Evolutionary conservation across 495 filamentous ascomycete genomes (phyloP).

Genomic region (Hypoxylon cercidicola): DNA sequence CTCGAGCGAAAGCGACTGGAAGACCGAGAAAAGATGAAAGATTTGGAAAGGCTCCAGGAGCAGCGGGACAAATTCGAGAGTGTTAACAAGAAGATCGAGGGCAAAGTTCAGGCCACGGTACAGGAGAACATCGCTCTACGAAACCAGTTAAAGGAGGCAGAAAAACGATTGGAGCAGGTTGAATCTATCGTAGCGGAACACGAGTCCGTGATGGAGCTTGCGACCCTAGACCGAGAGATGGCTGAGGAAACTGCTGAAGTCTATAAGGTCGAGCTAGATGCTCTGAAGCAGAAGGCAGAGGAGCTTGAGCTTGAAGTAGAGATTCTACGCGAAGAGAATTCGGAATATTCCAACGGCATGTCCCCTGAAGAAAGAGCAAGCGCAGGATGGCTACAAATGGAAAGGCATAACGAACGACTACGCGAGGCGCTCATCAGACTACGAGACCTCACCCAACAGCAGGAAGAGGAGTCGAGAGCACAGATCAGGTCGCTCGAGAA

Average conservation of each 20-base stretch:
- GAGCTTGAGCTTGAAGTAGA: constrained; percentile 90
- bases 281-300: constrained; percentile 76
- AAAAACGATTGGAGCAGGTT: constrained; percentile 71
- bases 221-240: constrained; percentile 92
- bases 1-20: constrained; percentile 85
- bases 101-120: constrained; percentile 88
- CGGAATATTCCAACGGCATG: constrained; percentile 82
- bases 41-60: constrained; percentile 75
- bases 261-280: constrained; percentile 82
- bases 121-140: constrained; percentile 81
- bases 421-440: constrained; percentile 85
- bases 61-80: constrained; percentile 87
- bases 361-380: constrained; percentile 86
- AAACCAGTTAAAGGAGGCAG: constrained; percentile 79
- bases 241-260: constrained; percentile 91
- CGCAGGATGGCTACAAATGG: constrained; percentile 90
- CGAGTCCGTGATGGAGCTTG: constrained; percentile 86
- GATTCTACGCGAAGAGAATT: constrained; percentile 86
- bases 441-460: constrained; percentile 85
- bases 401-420: constrained; percentile 87
- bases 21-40: constrained; percentile 87
- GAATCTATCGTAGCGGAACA: constrained; percentile 82
- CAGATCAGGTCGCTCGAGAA: constrained; percentile 82
- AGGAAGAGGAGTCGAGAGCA: constrained; percentile 79
- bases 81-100: constrained; percentile 91